Conservation (phyloP, 1,284 basidiomycete species). For the Ustilago esculenta region DNA sequence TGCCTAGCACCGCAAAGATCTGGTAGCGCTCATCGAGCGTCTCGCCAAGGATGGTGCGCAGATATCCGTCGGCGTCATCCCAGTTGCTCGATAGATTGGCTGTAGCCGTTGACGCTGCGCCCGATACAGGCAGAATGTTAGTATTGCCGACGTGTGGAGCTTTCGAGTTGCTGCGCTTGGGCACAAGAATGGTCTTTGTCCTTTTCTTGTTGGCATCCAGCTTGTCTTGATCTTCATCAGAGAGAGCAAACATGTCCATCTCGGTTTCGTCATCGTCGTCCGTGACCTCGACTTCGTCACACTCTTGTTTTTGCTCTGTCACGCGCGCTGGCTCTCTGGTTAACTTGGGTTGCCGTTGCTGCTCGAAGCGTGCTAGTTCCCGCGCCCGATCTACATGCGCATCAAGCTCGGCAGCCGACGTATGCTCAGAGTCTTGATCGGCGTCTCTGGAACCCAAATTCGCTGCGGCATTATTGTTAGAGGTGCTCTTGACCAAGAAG, state of each 20-base stretch:
- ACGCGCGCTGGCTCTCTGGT: too few relatives aligned
- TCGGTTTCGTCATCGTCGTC: constrained; percentile 61
- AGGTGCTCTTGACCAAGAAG: constrained; percentile 11
- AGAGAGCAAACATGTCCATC: constrained; percentile 65
- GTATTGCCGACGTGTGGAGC: neutral
- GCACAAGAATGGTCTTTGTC: constrained; percentile 49
- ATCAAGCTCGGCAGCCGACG: constrained; percentile 53
- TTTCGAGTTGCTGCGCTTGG: constrained; percentile 18
- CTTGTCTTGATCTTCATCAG: constrained; percentile 27
- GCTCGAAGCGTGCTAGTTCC: constrained; percentile 36
- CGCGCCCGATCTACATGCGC: constrained; percentile 31
- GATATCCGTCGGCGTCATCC: constrained; percentile 92
- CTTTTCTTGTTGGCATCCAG: constrained; percentile 27
- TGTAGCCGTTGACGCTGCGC: neutral
- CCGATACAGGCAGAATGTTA: neutral
- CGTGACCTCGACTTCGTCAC: constrained; percentile 60
- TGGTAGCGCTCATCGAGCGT: constrained; percentile 90
- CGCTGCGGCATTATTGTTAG: neutral
- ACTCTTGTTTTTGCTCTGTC: constrained; percentile 45
- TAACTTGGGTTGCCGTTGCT: constrained; percentile 11
- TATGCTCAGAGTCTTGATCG: neutral
- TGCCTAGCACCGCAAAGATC: constrained; percentile 91
- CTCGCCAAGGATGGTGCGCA: constrained; percentile 92
- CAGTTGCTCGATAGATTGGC: constrained; percentile 70
- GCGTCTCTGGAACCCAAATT: neutral